Evolutionary conservation across 2,329 filamentous ascomycete genomes (phyloP), one percentile per base, ranked within the genome.

Genomic region (Neofusicoccum cordaticola): DNA sequence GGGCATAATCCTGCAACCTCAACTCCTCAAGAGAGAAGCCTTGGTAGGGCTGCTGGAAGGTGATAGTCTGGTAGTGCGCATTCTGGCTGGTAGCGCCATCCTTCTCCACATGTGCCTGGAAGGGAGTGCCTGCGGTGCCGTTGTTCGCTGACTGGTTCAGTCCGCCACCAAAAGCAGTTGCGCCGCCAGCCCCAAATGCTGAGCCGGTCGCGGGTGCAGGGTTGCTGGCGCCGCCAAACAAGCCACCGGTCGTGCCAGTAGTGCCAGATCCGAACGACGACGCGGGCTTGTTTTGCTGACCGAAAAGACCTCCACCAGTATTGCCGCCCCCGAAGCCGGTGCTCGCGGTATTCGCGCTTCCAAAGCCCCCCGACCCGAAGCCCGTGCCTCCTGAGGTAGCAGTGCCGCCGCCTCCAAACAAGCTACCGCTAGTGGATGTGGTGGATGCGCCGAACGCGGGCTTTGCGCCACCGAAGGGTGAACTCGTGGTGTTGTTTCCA

Each of bases 21-120:
- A 84, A 66, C 69, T 84, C 82, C 68, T 90, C 95, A n/a, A 91
- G 86, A 9, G 94, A 97, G 82, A 90, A 98, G 75, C 95, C 96
- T 76, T 88, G 89, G 80, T 94, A 96, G 1, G 90, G 86, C 27
- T 89, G 87, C 79, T 90, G 89, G 75, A 94, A 93, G 22, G 89
- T 81, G 64, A 96, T 87, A 70, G 88, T 94, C 77, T 95, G 91
- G 76, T 90, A 96, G 3, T 89, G 84, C 72, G 90, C 80, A 63
- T 78, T 83, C n/a, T 79, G 75, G 17, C 76, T 77, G 69, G 79
- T 61, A 4, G 72, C 84, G 4, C 70, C 78, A 72, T 96, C 92
- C 76, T 94, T 95, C 79, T 96, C 92, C 19, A 83, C 80, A 52
- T 86, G 84, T 0, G 91, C 82, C 66, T 85, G 79, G 79, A 94